A percentile compares a stretch with the other conserved stretches of the same genome.
Evolutionary conservation across 2,329 filamentous ascomycete species (phyloP).

Genomic region (Diaporthe sp.): DNA sequence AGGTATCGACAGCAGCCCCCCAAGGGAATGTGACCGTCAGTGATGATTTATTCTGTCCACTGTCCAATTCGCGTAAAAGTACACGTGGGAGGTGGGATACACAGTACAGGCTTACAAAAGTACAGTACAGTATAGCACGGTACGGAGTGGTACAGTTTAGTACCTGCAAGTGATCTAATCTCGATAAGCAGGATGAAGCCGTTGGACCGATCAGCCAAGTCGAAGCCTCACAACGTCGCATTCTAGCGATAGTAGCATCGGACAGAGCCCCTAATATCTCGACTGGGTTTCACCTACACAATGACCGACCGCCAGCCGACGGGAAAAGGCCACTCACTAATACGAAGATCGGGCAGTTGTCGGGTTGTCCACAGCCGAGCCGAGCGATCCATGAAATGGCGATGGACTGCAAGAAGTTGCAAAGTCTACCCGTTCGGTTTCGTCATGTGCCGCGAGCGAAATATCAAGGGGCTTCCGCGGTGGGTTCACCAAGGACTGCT

Average conservation of each 20-base stretch:
- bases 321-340: slow-evolving; percentile 6
- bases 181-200: slow-evolving; percentile 22
- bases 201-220: slow-evolving; percentile 12
- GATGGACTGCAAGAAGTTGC: neutral
- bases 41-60: neutral
- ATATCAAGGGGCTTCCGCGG: slow-evolving; percentile 27
- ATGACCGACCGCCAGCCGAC: neutral
- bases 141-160: neutral
- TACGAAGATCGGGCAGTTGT: neutral
- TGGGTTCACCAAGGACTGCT: slow-evolving; percentile 22
- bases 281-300: slow-evolving; percentile 37
- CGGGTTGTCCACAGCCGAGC: slow-evolving; percentile 20
- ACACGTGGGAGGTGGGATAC: slow-evolving; percentile 21
- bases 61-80: neutral
- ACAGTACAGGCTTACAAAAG: neutral
- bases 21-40: neutral
- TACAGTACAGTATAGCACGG: neutral
- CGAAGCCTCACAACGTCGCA: slow-evolving; percentile 31
- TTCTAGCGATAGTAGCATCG: slow-evolving; percentile 20
- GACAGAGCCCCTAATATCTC: slow-evolving; percentile 32
- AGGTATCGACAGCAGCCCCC: neutral
- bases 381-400: slow-evolving; percentile 2
- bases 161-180: slow-evolving; percentile 28
- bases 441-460: slow-evolving; percentile 26
- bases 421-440: slow-evolving; percentile 22